These are phyloP conservation scores for Arabidopsis arenosa DNA, from an alignment of 345 rosid species.

Conservation along the genomic window DNA sequence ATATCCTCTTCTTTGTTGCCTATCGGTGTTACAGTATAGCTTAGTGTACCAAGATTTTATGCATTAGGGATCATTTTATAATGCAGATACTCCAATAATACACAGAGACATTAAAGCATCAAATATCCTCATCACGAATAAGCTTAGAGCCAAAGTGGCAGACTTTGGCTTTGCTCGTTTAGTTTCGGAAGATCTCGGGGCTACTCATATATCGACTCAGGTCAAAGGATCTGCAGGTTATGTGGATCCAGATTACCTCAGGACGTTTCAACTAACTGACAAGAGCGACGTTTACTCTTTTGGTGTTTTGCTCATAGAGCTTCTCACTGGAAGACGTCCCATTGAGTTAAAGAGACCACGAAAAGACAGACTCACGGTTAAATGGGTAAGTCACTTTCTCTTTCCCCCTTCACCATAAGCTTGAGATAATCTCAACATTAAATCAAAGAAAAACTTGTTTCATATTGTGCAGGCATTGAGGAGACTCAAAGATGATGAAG, in stretches of 20 bases:
- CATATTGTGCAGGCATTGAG: slow-evolving; percentile 69
- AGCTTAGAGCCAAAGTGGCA: slow-evolving; percentile 86
- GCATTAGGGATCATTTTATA: not conserved
- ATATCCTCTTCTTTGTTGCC: not conserved
- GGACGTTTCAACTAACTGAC: slow-evolving; percentile 75
- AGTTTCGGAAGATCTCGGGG: slow-evolving; percentile 57
- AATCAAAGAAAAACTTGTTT: not conserved
- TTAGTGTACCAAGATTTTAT: not conserved
- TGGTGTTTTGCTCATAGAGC: slow-evolving; percentile 80
- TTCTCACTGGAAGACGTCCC: slow-evolving; percentile 76
- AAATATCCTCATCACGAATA: slow-evolving; percentile 74
- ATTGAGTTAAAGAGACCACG: slow-evolving; percentile 61
- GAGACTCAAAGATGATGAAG: slow-evolving; percentile 61
- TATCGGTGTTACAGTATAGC: not conserved
- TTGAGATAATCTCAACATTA: not conserved
- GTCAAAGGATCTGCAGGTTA: slow-evolving; percentile 83
- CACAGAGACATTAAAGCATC: slow-evolving; percentile 93
- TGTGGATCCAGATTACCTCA: slow-evolving; percentile 83
- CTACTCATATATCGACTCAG: slow-evolving; percentile 81
- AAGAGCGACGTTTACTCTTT: slow-evolving; percentile 92
- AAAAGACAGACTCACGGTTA: slow-evolving; percentile 61
- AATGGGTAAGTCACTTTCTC: slow-evolving; percentile 61
- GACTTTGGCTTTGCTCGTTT: slow-evolving; percentile 92
- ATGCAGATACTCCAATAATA: slow-evolving; percentile 82
- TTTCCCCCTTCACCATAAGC: not conserved